phyloP scores from a whole-genome alignment of 257 asterid species.

The Leptodermis oblonga region DNA sequence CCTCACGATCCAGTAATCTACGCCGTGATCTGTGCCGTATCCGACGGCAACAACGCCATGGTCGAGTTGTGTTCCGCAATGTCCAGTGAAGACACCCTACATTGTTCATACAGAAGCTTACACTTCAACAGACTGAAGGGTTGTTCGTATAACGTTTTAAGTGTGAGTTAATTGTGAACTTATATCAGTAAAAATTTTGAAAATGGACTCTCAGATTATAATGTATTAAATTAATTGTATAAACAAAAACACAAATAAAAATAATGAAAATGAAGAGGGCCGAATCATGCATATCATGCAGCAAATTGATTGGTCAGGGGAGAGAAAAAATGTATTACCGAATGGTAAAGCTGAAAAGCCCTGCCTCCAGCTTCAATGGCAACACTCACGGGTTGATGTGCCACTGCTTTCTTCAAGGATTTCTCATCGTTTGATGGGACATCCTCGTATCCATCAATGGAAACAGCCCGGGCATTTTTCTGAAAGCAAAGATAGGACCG shows the following conservation, averaged over 20 bases:
- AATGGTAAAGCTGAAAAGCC: conserved; percentile 79
- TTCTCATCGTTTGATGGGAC: conserved; percentile 68
- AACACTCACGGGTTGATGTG: conserved; percentile 74
- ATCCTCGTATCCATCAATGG: conserved; percentile 74
- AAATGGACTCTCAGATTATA: no score
- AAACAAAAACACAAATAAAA: no score
- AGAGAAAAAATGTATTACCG: conserved; percentile 43
- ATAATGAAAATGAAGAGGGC: no score
- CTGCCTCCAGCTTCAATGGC: conserved; percentile 96
- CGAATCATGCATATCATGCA: no score
- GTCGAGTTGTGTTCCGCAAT: conserved; percentile 69
- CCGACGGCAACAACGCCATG: conserved; percentile 89
- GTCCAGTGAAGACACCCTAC: conserved; percentile 82
- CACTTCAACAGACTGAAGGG: neutral
- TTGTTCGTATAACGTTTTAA: no score
- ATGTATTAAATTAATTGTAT: no score
- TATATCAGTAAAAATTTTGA: no score
- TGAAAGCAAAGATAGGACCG: conserved; percentile 21
- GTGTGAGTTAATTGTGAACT: no score
- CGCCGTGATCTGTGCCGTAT: conserved; percentile 59
- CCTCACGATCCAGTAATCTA: conserved; percentile 76
- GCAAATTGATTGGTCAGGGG: no score
- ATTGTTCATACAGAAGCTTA: neutral
- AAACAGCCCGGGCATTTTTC: conserved; percentile 74
- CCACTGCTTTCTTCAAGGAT: conserved; percentile 70